A percentile compares a stretch with the other conserved stretches of the same genome.
These are phyloP conservation scores for Ogataea pini DNA, from an alignment of 805 yeast species.

Conservation along the genomic window DNA sequence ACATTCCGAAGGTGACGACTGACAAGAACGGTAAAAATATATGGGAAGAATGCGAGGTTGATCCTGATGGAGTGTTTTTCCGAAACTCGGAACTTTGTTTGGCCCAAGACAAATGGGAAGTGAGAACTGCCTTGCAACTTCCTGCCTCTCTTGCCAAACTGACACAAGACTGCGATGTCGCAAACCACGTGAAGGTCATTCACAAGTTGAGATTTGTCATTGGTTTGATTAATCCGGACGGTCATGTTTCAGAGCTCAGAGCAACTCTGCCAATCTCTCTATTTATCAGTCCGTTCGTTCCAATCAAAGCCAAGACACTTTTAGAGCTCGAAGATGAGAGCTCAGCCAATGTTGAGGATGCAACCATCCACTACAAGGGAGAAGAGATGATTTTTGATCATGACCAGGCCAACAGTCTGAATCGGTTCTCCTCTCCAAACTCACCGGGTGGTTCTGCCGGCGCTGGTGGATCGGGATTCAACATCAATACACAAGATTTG, in stretches of 20 bases:
- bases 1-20: slow-evolving; percentile 39
- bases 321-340: slow-evolving; percentile 30
- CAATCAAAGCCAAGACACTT: slow-evolving; percentile 53
- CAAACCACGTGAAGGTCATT: slow-evolving; percentile 71
- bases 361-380: slow-evolving; percentile 28
- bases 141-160: slow-evolving; percentile 75
- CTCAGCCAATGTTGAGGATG: slow-evolving; percentile 29
- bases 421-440: slow-evolving; percentile 10
- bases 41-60: slow-evolving; percentile 38
- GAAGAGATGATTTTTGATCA: slow-evolving; percentile 31
- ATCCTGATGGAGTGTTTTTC: slow-evolving; percentile 41
- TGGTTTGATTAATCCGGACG: slow-evolving; percentile 81
- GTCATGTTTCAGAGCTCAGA: slow-evolving; percentile 87
- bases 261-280: slow-evolving; percentile 79
- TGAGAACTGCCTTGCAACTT: slow-evolving; percentile 56
- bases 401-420: slow-evolving; percentile 15
- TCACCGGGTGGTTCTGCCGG: slow-evolving; percentile 9
- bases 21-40: slow-evolving; percentile 44
- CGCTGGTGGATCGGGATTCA: slow-evolving; percentile 8
- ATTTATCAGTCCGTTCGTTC: slow-evolving; percentile 68
- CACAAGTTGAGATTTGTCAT: slow-evolving; percentile 85
- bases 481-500: slow-evolving; percentile 40
- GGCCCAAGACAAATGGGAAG: slow-evolving; percentile 73
- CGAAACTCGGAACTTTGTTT: slow-evolving; percentile 32
- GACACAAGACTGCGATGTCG: slow-evolving; percentile 84